Evolutionary conservation across 2,329 filamentous ascomycete species (phyloP).

Genomic region (Monosporascus cannonballus): DNA sequence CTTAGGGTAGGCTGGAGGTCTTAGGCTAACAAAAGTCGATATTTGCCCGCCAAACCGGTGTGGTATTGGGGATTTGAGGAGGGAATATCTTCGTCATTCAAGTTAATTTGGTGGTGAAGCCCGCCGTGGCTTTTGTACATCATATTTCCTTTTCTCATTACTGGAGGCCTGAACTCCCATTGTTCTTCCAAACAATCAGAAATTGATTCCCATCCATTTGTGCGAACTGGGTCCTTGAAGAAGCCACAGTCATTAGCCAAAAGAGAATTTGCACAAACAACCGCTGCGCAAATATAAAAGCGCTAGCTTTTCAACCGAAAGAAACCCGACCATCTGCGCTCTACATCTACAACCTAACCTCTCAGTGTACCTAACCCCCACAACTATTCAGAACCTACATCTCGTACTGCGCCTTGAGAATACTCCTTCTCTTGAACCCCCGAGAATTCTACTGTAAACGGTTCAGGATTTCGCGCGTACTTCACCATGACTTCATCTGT

Average conservation of each 20-base stretch:
- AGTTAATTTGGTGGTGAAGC: slow-evolving; percentile 23
- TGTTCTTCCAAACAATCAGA: slow-evolving; percentile 29
- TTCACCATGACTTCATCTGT: slow-evolving; percentile 86
- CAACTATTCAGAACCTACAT: background rate
- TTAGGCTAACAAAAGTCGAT: background rate
- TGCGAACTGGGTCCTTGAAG: slow-evolving; percentile 25
- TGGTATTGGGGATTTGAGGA: background rate
- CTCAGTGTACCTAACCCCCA: slow-evolving; percentile 2
- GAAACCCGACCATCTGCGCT: slow-evolving; percentile 1
- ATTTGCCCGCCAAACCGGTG: background rate
- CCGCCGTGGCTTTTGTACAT: slow-evolving; percentile 29
- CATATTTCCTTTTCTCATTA: slow-evolving; percentile 21
- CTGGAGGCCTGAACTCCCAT: slow-evolving; percentile 20
- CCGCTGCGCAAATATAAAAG: slow-evolving; percentile 10
- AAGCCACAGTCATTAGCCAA: slow-evolving; percentile 11
- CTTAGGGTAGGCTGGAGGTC: background rate
- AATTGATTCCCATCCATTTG: slow-evolving; percentile 30
- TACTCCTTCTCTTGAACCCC: background rate
- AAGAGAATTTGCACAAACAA: slow-evolving; percentile 5
- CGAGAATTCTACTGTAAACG: slow-evolving; percentile 11
- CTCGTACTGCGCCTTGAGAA: background rate
- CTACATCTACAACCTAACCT: background rate
- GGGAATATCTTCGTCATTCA: slow-evolving; percentile 14
- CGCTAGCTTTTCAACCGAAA: slow-evolving; percentile 14
- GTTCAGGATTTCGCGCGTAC: slow-evolving; percentile 10